Evolutionary conservation across 345 rosid species (phyloP), one percentile per base, ranked within the genome.

Genomic region (Gynandropsis gynandra): DNA sequence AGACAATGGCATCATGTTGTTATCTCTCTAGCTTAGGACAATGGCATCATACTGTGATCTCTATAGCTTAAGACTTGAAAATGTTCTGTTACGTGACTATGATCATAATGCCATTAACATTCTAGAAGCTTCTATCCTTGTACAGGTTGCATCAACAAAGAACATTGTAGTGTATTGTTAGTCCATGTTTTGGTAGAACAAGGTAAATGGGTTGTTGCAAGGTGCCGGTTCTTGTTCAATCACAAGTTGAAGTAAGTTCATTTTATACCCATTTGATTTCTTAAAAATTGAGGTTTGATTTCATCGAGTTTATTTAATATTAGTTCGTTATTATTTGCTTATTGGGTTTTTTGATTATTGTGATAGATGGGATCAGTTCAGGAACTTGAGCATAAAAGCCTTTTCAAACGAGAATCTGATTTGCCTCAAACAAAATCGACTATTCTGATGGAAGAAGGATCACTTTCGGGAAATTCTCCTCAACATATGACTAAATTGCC

Each of bases 151-250:
- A 11, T 14, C 31, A 43, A 36, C 39, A 47, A 18, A 8, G 34
- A 19, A 17, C 48, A 14, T 45, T 61, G 8, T 51, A 5, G 43
- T 33, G 44, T 15, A 37, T 29, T 50, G 35, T 37, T 32, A 7
- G 31, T 47, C 37, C 47, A 59, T 59, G 32, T 31, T 24, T 41
- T 50, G 34, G 1, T 59, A 59, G 48, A 24, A 18, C 9, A n/a
- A 56, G 49, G n/a, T 43, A 33, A 45, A 65, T 66, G 71, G 65
- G 50, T 53, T 59, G 68, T 64, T 64, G 61, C 27, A 59, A 66
- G 41, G 54, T 50, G 45, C 65, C 64, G 36, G 60, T 60, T 66
- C 56, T 66, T 39, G 60, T 65, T 59, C 69, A 57, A 15, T 55
- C 63, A 7, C 69, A 64, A 34, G 48, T 64, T 9, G 61, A 66